Conservation (phyloP, 768 basidiomycete genomes). For the Pisolithus microcarpus region DNA sequence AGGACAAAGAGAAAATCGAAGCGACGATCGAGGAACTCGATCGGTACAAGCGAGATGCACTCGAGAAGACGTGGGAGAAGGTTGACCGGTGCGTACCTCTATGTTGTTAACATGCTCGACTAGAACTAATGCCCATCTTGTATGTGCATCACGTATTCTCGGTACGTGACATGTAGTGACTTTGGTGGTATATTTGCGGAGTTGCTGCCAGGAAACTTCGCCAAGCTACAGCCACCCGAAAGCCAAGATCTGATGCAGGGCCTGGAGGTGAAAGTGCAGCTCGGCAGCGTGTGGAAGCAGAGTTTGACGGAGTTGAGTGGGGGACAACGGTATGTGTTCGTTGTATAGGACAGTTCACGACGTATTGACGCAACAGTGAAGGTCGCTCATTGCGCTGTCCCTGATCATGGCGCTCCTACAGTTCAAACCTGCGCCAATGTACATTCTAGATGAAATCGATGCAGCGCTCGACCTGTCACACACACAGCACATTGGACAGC, state of each 20-base stretch:
- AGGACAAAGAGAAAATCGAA: conserved; percentile 94
- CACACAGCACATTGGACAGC: conserved; percentile 94
- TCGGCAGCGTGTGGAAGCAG: conserved; percentile 96
- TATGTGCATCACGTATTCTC: too few relatives aligned
- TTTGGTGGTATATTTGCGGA: conserved; percentile 97
- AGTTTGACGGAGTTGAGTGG: conserved; percentile 95
- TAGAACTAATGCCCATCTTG: neutral
- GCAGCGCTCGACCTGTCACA: conserved; percentile 94
- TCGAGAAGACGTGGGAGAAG: conserved; percentile 94
- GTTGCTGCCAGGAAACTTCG: conserved; percentile 91
- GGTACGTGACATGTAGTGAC: conserved; percentile 47
- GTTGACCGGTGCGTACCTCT: conserved; percentile 61
- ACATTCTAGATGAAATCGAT: conserved; percentile 98
- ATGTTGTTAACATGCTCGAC: neutral
- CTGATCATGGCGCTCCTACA: conserved; percentile 99
- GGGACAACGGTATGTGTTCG: conserved; percentile 68
- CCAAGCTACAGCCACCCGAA: conserved; percentile 90
- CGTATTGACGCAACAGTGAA: conserved; percentile 25
- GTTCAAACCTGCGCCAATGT: conserved; percentile 99
- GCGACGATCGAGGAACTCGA: conserved; percentile 90
- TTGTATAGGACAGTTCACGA: neutral
- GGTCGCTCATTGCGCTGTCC: conserved; percentile 94
- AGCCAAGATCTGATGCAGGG: conserved; percentile 91
- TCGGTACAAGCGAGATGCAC: conserved; percentile 86
- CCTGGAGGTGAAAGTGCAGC: conserved; percentile 92